Base-by-base conservation (phyloP, 768 basidiomycete species). In the Rubroboletus satanas region DNA sequence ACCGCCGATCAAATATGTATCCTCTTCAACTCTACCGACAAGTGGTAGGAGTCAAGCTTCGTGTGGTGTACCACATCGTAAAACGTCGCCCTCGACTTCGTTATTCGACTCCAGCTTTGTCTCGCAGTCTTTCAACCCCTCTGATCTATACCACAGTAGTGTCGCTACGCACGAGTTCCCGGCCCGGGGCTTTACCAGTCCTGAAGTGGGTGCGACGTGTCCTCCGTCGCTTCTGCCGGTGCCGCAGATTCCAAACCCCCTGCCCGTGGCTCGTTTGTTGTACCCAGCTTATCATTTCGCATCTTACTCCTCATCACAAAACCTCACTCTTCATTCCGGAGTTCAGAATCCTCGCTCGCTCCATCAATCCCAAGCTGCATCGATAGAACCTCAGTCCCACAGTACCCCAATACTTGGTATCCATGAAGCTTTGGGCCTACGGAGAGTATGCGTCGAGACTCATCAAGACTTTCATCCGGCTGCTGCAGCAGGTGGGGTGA, bases 61-160 rank as follows among this genome's bases (percentile, higher is more conserved):
- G 38, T 35, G 44, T 42, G 50, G 29, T 42, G 11, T 45, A 31
- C 18, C 35, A 15, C 35, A 39, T 57, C 56, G 35, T 42, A 49
- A 55, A 10, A 31, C 45, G 17, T 56, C 62, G 12, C 41, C 31
- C 21, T 45, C 61, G 29, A 31, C 54, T 33, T 45, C 50, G 7
- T 23, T 28, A 36, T 54, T 49, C n/a, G 48, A 52, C 33, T 29
- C 57, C 17, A 37, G 32, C 31, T 9, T 45, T 15, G 21, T 32
- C 36, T 44, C 45, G 15, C 58, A 50, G 15, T 4, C 45, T 39
- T 59, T 58, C 47, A 37, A 29, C 31, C 44, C 57, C 4, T 36
- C 55, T n/a, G 62, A 61, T 49, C 43, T 64, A 23, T 64, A 68
- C 42, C 55, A 64, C 36, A 54, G 15, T 18, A 56, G 58, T 45